Base-by-base conservation (phyloP, 108 stramenopile species). In the Fragilaria crotonensis region DNA sequence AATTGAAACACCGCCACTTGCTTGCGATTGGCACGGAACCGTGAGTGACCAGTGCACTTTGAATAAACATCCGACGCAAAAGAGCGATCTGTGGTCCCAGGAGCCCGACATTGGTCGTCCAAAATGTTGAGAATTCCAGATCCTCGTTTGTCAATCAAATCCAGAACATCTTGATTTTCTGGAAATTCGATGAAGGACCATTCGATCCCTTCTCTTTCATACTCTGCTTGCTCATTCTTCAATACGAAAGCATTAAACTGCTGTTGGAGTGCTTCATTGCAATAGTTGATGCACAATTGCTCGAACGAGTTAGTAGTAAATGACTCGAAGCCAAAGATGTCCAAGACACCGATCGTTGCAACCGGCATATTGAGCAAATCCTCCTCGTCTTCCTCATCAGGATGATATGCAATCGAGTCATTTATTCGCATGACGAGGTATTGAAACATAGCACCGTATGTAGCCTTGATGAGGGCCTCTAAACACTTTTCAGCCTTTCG, bases 291-390 rank as follows among this genome's bases (percentile, higher is more conserved):
- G n/a, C n/a, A n/a, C n/a, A n/a, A n/a, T n/a, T n/a, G n/a, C n/a
- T n/a, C n/a, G n/a, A n/a, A n/a, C n/a, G n/a, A n/a, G 60, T 95
- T 93, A 25, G 66, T 73, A 55, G 81, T 71, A 77, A 97, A 95
- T 48, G 73, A 82, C 70, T 98, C 96, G 60, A 98, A 98, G 9
- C 97, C 97, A 80, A 97, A 98, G 48, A 98, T 98, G 71, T 98
- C 97, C 27, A 98, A 68, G 14, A 98, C 83, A 59, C 96, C 96
- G 62, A 97, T 94, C 30, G 76, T 52, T 17, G 88, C 84, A 26
- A 47, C 67, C 1, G 71, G 59, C 54, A 54, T 20, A 33, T 23
- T 18, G 19, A 25, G 20, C 23, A 53, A 51, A 5, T 57, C 70
- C 44, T 30, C 48, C 25, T 64, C 70, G 2, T 51, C 49, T 9